Percentiles rank a stretch among this genome's conserved stretches.
Evolutionary conservation across 1,284 basidiomycete genomes (phyloP).

Genomic region (Pseudozyma sp.): DNA sequence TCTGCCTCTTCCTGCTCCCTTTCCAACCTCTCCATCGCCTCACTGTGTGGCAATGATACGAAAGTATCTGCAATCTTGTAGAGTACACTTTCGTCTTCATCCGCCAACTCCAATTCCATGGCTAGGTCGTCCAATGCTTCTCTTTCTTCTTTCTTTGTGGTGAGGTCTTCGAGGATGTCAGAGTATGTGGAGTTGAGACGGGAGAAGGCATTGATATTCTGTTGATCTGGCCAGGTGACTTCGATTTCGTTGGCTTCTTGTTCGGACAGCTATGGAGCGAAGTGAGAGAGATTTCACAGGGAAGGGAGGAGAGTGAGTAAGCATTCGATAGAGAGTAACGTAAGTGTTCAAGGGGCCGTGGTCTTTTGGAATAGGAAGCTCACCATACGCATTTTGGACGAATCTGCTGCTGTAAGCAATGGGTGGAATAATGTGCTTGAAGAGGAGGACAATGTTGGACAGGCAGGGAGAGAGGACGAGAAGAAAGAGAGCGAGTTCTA

Average conservation of each 20-base stretch:
- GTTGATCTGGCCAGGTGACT: constrained; percentile 96
- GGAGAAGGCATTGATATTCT: constrained; percentile 90
- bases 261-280: constrained; percentile 39
- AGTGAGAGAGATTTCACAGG: background rate
- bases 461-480: background rate
- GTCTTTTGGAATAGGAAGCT: no score
- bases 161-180: constrained; percentile 79
- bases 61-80: constrained; percentile 93
- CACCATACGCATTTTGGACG: constrained; percentile 48
- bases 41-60: constrained; percentile 79
- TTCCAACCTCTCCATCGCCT: constrained; percentile 81
- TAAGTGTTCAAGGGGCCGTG: background rate
- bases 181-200: constrained; percentile 85
- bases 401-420: background rate
- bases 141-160: constrained; percentile 84
- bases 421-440: background rate
- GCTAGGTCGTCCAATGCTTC: constrained; percentile 89
- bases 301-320: background rate
- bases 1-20: constrained; percentile 77
- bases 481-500: background rate
- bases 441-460: background rate
- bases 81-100: constrained; percentile 70
- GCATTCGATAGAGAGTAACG: background rate
- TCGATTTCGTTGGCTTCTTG: constrained; percentile 76
- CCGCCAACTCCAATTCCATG: constrained; percentile 80